Evolutionary conservation across 129 eudicot genomes (phyloP).

Genomic region (Silybum marianum): DNA sequence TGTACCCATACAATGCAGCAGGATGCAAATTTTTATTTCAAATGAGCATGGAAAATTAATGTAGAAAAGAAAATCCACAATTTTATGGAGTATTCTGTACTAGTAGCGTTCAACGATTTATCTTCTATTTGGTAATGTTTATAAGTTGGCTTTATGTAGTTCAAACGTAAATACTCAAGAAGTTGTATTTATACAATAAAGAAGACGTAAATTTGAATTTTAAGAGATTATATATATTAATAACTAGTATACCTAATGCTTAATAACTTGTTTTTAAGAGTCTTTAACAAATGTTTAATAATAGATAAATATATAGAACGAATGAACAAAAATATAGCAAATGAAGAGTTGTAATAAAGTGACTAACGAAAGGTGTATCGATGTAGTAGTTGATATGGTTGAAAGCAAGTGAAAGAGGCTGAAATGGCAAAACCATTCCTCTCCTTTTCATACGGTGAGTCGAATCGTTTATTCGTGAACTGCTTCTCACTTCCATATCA

Average conservation of each 20-base stretch:
- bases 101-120: no score
- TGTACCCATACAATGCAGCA: no score
- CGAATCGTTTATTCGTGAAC: neutral
- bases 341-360: conserved; percentile 3
- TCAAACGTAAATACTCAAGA: no score
- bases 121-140: neutral
- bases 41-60: no score
- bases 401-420: conserved; percentile 61
- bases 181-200: neutral
- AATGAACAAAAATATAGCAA: neutral
- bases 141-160: neutral
- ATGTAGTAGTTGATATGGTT: conserved; percentile 75
- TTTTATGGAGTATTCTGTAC: no score
- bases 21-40: no score
- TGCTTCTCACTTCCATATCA: conserved; percentile 26
- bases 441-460: conserved; percentile 1
- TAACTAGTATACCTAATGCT: neutral
- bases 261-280: neutral
- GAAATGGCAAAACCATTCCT: conserved; percentile 75
- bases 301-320: neutral
- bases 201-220: neutral
- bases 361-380: conserved; percentile 66
- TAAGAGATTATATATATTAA: neutral
- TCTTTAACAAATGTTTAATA: neutral
- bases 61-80: no score